phyloP scores from a whole-genome alignment of 257 asterid species.

The Verbena officinalis region DNA sequence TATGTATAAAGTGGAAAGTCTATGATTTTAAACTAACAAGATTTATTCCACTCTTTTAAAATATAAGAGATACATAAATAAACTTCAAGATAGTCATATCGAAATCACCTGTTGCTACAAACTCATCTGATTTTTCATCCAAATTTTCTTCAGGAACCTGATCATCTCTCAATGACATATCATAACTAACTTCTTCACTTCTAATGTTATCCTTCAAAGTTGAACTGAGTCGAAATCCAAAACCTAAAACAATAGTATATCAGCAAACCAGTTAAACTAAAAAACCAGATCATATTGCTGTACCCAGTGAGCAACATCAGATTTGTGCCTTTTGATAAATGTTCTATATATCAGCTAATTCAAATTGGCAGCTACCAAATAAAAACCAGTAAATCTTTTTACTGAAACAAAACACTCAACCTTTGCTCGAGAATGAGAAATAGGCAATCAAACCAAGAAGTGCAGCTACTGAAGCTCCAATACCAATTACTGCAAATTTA shows the following conservation, averaged over 20 bases:
- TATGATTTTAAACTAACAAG: background rate
- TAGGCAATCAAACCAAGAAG: slow-evolving; percentile 62
- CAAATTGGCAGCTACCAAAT: background rate
- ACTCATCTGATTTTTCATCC: slow-evolving; percentile 35
- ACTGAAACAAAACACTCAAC: slow-evolving; percentile 30
- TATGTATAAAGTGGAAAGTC: background rate
- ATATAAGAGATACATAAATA: background rate
- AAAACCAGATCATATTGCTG: background rate
- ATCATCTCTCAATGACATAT: slow-evolving; percentile 37
- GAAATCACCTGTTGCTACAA: slow-evolving; percentile 48
- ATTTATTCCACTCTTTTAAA: background rate
- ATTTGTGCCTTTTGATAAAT: background rate
- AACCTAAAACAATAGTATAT: slow-evolving; percentile 44
- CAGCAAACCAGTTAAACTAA: slow-evolving; percentile 16
- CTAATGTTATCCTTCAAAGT: slow-evolving; percentile 30
- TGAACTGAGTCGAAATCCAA: slow-evolving; percentile 36
- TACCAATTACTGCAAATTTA: slow-evolving; percentile 52
- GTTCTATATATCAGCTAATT: background rate
- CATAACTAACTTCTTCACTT: slow-evolving; percentile 39
- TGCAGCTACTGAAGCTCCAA: slow-evolving; percentile 63
- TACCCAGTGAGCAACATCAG: too few relatives aligned
- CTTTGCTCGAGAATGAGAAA: slow-evolving; percentile 55
- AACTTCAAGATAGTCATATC: slow-evolving; percentile 13
- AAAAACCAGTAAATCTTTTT: background rate
- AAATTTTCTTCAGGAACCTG: slow-evolving; percentile 37